Evolutionary conservation across 2,329 filamentous ascomycete genomes (phyloP), one percentile per base, ranked within the genome.

Genomic region (Nigrospora osmanthi): DNA sequence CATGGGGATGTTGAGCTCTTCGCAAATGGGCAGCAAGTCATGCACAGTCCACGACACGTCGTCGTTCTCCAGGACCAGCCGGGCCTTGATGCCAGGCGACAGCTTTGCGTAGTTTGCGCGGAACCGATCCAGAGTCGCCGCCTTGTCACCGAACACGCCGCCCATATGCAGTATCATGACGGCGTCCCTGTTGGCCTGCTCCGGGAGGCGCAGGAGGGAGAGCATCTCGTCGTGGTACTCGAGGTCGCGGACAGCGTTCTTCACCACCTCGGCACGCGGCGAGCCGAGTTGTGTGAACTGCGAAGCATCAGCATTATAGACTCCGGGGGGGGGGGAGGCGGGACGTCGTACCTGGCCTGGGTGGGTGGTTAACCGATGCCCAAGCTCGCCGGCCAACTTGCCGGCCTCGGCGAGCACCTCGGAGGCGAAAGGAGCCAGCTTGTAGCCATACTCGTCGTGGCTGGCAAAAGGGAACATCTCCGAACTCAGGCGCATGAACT

Each of bases 391-490:
- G 6, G 88, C 83, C 3, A 94, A 80, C 55, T 71, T 81, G 1
- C 91, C 91, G 9, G 80, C 87, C 52, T 90, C 83, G 3, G 78
- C 83, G 11, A 97, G 71, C 0, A 78, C 81, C 13, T 89, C 83
- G 0, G 86, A 80, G 0, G 90, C 91, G 60, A 96, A 96, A 0
- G 87, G 84, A 0, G 81, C 83, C 12, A 97, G 73, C 53, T 80
- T 85, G 63, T 97, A 97, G 0, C 90, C 91, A 52, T 95, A 85
- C 49, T 88, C 85, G 19, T 78, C 76, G 57, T 97, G 91, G 52
- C 87, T 94, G 2, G 91, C 91, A 61, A 96, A 96, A 0, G 91
- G 91, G 52, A 97, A 97, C 87, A 96, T 96, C 55, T 96, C 91
- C 44, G 88, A 95, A 54, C 88, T 95, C 16, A 97, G 71, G 1